phyloP scores from a whole-genome alignment of 768 basidiomycete species.

The Auriscalpium orientale region DNA sequence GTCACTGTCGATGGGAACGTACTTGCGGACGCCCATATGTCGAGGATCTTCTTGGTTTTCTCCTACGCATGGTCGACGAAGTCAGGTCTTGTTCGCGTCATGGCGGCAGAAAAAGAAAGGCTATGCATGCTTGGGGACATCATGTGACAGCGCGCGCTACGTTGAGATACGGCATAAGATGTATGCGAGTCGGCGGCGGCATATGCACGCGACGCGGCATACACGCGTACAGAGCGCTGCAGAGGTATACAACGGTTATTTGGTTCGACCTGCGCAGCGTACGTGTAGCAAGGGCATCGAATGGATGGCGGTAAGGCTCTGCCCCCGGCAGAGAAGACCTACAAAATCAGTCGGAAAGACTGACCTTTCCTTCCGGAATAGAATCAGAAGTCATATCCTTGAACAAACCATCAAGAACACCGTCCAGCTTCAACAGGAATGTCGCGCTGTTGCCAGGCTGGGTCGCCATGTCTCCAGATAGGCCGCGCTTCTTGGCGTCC shows the following conservation, averaged over 20 bases:
- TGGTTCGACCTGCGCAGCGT: conserved; percentile 6
- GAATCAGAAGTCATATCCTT: conserved; percentile 70
- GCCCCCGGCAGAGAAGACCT: conserved; percentile 1
- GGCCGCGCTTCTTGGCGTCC: conserved; percentile 55
- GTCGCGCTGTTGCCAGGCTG: conserved; percentile 66
- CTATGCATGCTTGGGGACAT: conserved; percentile 14
- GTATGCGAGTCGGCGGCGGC: conserved; percentile 4
- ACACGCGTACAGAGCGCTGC: conserved; percentile 3
- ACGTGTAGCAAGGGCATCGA: conserved; percentile 5
- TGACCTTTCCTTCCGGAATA: conserved; percentile 77
- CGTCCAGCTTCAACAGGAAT: conserved; percentile 86
- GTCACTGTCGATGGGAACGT: conserved; percentile 81
- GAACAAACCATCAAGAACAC: conserved; percentile 82
- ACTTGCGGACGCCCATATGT: conserved; percentile 90
- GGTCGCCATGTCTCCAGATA: conserved; percentile 47
- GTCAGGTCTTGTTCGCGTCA: conserved; percentile 32
- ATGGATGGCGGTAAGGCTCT: conserved; percentile 3
- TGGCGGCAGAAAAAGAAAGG: conserved; percentile 21
- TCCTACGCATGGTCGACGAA: conserved; percentile 48
- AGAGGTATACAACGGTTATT: neutral
- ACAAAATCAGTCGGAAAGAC: conserved; percentile 29
- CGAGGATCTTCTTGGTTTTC: conserved; percentile 94
- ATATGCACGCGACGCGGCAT: neutral
- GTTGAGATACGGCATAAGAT: conserved; percentile 13
- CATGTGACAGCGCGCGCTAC: conserved; percentile 24